A percentile compares a stretch with the other conserved stretches of the same genome.
Evolutionary conservation across 2,329 filamentous ascomycete genomes (phyloP).

Genomic region (Orbilia quercus): DNA sequence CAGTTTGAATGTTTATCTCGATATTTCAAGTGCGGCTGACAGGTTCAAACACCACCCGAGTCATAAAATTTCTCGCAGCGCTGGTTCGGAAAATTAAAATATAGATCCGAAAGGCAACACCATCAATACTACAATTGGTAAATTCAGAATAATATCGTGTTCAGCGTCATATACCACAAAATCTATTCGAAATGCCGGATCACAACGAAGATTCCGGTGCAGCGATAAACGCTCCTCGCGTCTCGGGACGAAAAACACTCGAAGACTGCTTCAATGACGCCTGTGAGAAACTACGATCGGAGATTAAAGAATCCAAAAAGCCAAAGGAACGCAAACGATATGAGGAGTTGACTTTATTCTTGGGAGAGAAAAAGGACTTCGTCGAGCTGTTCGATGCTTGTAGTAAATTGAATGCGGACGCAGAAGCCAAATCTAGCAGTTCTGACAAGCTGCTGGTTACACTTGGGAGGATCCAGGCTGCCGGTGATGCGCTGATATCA

Average conservation of each 20-base stretch:
- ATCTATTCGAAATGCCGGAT: no score
- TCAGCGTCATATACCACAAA: no score
- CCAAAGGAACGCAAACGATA: neutral
- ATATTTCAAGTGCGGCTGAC: no score
- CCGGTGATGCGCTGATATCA: conserved; percentile 9
- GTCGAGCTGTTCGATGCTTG: neutral
- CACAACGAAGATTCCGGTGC: no score
- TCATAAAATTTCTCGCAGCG: no score
- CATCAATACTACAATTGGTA: no score
- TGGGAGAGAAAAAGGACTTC: conserved; percentile 1
- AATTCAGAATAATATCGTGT: no score
- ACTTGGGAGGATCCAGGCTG: conserved; percentile 14
- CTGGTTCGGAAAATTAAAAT: no score
- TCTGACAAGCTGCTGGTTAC: conserved; percentile 23
- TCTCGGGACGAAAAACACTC: conserved; percentile 11
- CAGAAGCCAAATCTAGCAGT: neutral
- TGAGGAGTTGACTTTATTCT: neutral
- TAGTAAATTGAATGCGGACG: neutral
- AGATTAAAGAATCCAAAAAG: neutral
- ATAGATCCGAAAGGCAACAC: no score
- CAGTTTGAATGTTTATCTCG: no score
- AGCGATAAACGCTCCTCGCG: no score
- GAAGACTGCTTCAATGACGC: conserved; percentile 16
- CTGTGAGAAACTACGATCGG: conserved; percentile 1
- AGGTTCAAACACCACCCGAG: no score